Conservation (phyloP, 306 rosid species). For the Cyamopsis tetragonoloba region DNA sequence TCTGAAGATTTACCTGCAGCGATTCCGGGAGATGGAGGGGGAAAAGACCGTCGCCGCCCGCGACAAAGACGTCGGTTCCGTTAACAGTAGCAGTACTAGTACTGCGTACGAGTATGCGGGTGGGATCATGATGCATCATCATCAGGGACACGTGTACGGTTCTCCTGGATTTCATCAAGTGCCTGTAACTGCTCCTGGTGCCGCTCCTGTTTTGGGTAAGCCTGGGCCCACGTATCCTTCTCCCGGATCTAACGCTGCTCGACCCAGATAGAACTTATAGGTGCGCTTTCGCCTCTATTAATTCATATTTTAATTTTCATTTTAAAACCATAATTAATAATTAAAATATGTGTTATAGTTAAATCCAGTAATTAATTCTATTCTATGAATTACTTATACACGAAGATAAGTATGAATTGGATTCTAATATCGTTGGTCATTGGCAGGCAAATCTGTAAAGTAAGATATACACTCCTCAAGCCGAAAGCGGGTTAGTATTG, state of each 20-base stretch:
- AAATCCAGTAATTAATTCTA: too few species aligned
- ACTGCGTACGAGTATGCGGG: conserved; percentile 22
- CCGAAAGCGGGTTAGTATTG: background rate
- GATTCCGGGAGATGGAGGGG: conserved; percentile 79
- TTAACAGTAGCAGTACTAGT: too few species aligned
- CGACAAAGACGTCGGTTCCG: conserved; percentile 40
- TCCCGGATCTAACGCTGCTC: conserved; percentile 39
- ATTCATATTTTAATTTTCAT: background rate
- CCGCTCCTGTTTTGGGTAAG: conserved; percentile 30
- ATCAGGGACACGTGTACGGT: conserved; percentile 61
- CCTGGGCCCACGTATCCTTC: conserved; percentile 48
- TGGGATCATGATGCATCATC: conserved; percentile 41
- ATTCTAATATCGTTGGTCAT: too few species aligned
- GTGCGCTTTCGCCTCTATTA: background rate
- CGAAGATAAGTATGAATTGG: too few species aligned
- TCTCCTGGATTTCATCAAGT: conserved; percentile 50
- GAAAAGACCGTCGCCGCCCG: conserved; percentile 69
- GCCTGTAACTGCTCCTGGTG: conserved; percentile 23
- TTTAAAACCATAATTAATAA: background rate
- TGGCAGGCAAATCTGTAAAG: too few species aligned
- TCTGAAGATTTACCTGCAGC: conserved; percentile 66
- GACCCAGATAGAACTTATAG: conserved; percentile 28
- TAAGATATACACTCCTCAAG: too few species aligned
- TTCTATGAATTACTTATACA: too few species aligned
- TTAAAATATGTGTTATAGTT: too few species aligned